Conservation (phyloP, 345 rosid species). For the Aethionema arabicum region DNA sequence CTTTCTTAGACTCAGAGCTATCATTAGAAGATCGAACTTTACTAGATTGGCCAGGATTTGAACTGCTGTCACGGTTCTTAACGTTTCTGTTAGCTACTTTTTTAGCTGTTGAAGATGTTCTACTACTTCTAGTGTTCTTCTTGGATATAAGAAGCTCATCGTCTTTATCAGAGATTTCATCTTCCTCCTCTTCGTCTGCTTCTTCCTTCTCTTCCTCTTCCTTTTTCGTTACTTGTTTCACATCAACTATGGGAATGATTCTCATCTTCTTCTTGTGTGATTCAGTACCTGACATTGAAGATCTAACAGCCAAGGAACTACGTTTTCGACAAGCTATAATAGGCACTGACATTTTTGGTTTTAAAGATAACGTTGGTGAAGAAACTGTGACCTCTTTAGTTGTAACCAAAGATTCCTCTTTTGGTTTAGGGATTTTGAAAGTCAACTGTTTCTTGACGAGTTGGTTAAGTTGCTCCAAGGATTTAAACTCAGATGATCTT, state of each 20-base stretch:
- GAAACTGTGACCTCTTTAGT: slow-evolving; percentile 32
- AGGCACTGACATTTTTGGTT: slow-evolving; percentile 42
- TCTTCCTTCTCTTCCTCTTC: slow-evolving; percentile 35
- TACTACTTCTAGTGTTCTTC: slow-evolving; percentile 37
- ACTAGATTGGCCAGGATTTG: slow-evolving; percentile 28
- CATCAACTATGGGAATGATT: slow-evolving; percentile 22
- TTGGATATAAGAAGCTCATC: slow-evolving; percentile 32
- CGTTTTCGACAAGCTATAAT: slow-evolving; percentile 49
- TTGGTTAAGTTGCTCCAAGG: slow-evolving; percentile 48
- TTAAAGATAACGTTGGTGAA: slow-evolving; percentile 29
- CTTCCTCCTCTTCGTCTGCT: slow-evolving; percentile 34
- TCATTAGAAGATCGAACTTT: slow-evolving; percentile 34
- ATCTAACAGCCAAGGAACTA: slow-evolving; percentile 43
- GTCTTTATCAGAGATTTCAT: slow-evolving; percentile 33
- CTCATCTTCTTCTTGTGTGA: slow-evolving; percentile 35
- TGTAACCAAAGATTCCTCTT: slow-evolving; percentile 20
- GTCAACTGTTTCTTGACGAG: slow-evolving; percentile 46
- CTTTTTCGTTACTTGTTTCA: slow-evolving; percentile 37
- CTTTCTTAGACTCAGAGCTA: slow-evolving; percentile 36
- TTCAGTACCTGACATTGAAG: slow-evolving; percentile 32
- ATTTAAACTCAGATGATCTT: slow-evolving; percentile 42
- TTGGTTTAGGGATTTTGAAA: slow-evolving; percentile 32
- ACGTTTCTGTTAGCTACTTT: slow-evolving; percentile 29
- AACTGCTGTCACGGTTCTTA: slow-evolving; percentile 21
- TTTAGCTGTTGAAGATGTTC: slow-evolving; percentile 24